A percentile compares a stretch with the other conserved stretches of the same genome.
phyloP scores from a whole-genome alignment of 2,329 filamentous ascomycete species.

The Sporothrix globosa region DNA sequence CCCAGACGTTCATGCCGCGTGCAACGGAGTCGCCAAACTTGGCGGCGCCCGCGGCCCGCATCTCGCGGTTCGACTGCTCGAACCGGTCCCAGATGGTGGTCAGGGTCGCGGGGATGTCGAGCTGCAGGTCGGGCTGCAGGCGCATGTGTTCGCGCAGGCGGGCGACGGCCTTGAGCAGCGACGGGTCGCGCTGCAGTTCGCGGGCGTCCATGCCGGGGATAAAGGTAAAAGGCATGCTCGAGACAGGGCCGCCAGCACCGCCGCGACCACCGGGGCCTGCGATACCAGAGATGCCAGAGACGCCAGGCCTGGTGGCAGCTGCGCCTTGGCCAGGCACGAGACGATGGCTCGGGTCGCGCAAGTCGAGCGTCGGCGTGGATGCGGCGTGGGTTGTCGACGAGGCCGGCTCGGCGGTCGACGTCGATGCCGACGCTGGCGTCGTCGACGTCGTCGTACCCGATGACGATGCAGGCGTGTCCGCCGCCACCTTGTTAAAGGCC shows the following conservation, averaged over 20 bases:
- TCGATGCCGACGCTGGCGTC: not conserved
- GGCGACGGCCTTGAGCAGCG: constrained; percentile 48
- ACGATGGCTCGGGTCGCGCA: constrained; percentile 28
- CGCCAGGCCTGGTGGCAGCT: not conserved
- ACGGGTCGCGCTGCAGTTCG: constrained; percentile 44
- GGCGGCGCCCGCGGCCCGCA: constrained; percentile 41
- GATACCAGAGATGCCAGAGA: too few relatives aligned
- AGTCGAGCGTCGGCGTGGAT: not conserved
- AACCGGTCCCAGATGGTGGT: constrained; percentile 49
- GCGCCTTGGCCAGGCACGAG: constrained; percentile 31
- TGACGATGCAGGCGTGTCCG: not conserved
- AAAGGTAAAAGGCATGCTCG: not conserved
- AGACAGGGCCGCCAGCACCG: too few relatives aligned
- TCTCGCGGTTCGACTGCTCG: constrained; percentile 48
- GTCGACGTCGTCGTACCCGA: not conserved
- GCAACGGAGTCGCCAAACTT: constrained; percentile 39
- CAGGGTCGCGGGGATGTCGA: constrained; percentile 52
- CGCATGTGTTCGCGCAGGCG: constrained; percentile 49
- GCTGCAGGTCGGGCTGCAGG: constrained; percentile 50
- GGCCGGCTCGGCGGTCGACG: not conserved
- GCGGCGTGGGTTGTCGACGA: not conserved
- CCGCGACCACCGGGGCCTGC: too few relatives aligned
- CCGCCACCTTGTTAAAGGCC: not conserved
- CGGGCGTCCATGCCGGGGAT: constrained; percentile 32
- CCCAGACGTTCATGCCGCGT: constrained; percentile 53